Percentiles rank a stretch among this genome's conserved stretches.
Evolutionary conservation across 2,329 filamentous ascomycete genomes (phyloP).

Genomic region (Eutypa lata): DNA sequence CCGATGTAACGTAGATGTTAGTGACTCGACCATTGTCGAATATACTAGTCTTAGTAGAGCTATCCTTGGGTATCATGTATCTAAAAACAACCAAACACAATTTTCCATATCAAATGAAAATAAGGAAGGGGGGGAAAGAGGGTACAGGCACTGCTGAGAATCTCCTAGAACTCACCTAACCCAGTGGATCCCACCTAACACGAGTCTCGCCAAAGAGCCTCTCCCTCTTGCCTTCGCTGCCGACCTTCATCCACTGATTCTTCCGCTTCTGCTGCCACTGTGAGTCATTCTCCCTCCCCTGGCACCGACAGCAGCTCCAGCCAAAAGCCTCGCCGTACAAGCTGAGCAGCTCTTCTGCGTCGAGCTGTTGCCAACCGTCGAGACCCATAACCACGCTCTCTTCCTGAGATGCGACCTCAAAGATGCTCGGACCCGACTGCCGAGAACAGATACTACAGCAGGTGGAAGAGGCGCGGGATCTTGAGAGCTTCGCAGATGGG

Average conservation of each 20-base stretch:
- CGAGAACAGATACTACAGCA: conserved; percentile 16
- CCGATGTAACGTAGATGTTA: no score
- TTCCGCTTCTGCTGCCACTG: conserved; percentile 15
- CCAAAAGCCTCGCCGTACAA: conserved; percentile 18
- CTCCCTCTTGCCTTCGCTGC: conserved; percentile 5
- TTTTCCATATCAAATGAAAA: no score
- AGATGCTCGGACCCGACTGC: conserved; percentile 13
- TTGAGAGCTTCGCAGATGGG: not conserved
- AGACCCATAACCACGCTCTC: conserved; percentile 16
- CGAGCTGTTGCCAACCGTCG: conserved; percentile 12
- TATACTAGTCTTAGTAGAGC: no score
- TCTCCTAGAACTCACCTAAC: no score
- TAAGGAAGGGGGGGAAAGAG: no score
- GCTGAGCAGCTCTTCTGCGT: conserved; percentile 11
- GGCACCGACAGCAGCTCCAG: conserved; percentile 14
- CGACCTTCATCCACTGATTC: conserved; percentile 15
- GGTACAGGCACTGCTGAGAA: no score
- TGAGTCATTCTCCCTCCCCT: conserved; percentile 11
- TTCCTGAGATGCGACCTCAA: conserved; percentile 15
- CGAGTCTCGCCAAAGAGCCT: conserved; percentile 6
- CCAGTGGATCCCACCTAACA: conserved; percentile 14
- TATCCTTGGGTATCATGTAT: no score
- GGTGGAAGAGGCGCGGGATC: not conserved
- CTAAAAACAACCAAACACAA: no score
- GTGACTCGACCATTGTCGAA: no score